phyloP scores from a whole-genome alignment of 1,284 basidiomycete genomes.

The Coniferiporia weirii region DNA sequence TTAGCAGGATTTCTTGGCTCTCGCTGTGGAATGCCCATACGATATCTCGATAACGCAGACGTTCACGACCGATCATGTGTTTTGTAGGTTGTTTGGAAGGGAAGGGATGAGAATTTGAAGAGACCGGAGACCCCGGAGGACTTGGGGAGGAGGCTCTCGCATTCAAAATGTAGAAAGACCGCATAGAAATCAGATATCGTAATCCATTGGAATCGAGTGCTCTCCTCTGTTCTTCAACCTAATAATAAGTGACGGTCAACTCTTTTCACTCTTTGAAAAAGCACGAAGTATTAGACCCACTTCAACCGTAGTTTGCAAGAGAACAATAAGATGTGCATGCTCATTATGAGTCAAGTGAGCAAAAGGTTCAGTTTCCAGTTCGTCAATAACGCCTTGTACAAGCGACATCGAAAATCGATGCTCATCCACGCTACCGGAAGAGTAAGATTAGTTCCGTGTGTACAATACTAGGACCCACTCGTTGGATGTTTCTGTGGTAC shows the following conservation, averaged over 20 bases:
- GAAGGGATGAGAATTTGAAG: slow-evolving; percentile 37
- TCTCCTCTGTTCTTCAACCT: slow-evolving; percentile 84
- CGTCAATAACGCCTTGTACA: slow-evolving; percentile 58
- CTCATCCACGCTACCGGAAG: slow-evolving; percentile 42
- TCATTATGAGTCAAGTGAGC: slow-evolving; percentile 74
- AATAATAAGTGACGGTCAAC: background rate
- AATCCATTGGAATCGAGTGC: slow-evolving; percentile 86
- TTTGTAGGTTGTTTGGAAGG: slow-evolving; percentile 19
- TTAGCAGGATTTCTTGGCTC: slow-evolving; percentile 79
- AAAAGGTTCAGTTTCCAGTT: slow-evolving; percentile 57
- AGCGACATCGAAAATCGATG: slow-evolving; percentile 57
- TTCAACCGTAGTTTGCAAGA: slow-evolving; percentile 85
- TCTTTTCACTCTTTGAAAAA: background rate
- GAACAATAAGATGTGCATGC: slow-evolving; percentile 70
- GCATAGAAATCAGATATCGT: slow-evolving; percentile 85
- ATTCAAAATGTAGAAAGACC: slow-evolving; percentile 77
- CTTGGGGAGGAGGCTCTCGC: slow-evolving; percentile 42
- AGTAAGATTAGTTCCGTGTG: background rate
- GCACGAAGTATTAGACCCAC: slow-evolving; percentile 35
- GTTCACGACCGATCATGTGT: slow-evolving; percentile 52
- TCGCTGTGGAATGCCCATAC: slow-evolving; percentile 95
- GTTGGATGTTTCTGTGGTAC: slow-evolving; percentile 28
- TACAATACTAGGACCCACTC: slow-evolving; percentile 33
- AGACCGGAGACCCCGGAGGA: slow-evolving; percentile 24
- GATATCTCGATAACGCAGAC: slow-evolving; percentile 86